phyloP scores from a whole-genome alignment of 2,329 filamentous ascomycete species.

The Epichloe sylvatica region DNA sequence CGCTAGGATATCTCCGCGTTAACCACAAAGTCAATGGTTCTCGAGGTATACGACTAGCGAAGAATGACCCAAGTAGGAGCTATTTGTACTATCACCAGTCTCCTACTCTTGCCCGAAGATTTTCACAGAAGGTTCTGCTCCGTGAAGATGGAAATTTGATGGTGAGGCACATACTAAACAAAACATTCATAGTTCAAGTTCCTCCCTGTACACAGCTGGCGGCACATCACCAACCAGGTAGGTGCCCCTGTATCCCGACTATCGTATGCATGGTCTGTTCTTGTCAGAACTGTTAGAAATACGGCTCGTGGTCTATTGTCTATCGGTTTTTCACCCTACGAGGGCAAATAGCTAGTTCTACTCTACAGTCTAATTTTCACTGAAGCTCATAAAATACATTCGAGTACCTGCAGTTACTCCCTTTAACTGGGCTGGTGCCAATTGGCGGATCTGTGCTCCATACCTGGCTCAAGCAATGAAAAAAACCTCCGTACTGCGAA shows the following conservation, averaged over 20 bases:
- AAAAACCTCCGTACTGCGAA: neutral
- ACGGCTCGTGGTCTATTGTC: conserved; percentile 7
- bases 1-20: conserved; percentile 85
- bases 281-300: neutral
- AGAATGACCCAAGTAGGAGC: conserved; percentile 47
- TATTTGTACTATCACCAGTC: conserved; percentile 33
- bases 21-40: conserved; percentile 57
- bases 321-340: conserved; percentile 5
- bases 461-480: conserved; percentile 2
- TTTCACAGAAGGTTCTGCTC: conserved; percentile 45
- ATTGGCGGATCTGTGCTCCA: neutral
- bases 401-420: neutral
- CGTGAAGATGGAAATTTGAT: conserved; percentile 70
- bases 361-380: conserved; percentile 6
- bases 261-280: neutral
- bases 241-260: neutral
- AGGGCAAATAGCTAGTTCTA: conserved; percentile 7
- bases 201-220: too few species aligned
- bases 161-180: conserved; percentile 53
- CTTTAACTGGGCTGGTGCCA: neutral
- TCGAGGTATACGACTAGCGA: conserved; percentile 90
- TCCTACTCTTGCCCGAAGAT: conserved; percentile 66
- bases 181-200: neutral
- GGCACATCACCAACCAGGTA: neutral
- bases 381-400: conserved; percentile 6